A percentile compares a stretch with the other conserved stretches of the same genome.
Conservation (phyloP, 257 asterid species). For the Solanum pennellii region DNA sequence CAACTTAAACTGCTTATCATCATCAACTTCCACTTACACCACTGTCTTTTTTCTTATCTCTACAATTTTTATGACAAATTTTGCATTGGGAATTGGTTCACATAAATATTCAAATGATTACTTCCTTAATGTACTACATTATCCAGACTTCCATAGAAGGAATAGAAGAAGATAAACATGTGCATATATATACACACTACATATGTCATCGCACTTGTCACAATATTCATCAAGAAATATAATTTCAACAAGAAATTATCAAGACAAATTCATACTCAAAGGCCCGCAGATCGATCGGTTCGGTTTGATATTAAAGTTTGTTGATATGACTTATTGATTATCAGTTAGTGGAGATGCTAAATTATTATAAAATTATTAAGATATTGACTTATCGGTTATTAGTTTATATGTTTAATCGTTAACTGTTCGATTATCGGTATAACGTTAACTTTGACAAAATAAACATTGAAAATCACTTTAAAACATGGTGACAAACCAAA, state of each 20-base stretch:
- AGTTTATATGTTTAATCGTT: no score
- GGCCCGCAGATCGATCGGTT: no score
- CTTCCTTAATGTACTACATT: not conserved
- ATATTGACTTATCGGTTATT: no score
- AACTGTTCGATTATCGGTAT: no score
- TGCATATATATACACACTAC: not conserved
- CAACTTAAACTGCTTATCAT: not conserved
- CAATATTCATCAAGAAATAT: not conserved
- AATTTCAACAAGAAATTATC: not conserved
- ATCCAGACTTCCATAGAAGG: not conserved
- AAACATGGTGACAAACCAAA: no score
- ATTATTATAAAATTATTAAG: no score
- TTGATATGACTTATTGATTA: no score
- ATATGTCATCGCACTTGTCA: not conserved
- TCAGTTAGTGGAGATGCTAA: no score
- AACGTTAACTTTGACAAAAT: no score
- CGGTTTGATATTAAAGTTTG: no score
- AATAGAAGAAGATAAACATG: not conserved
- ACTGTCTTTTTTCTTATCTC: not conserved
- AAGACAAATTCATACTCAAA: no score
- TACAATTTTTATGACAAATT: not conserved
- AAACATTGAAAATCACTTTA: no score
- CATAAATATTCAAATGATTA: not conserved
- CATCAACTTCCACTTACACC: not conserved
- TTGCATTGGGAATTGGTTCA: not conserved